Evolutionary conservation across 192 early-diverging fungal species (phyloP).

Genomic region (Coemansia sp.): DNA sequence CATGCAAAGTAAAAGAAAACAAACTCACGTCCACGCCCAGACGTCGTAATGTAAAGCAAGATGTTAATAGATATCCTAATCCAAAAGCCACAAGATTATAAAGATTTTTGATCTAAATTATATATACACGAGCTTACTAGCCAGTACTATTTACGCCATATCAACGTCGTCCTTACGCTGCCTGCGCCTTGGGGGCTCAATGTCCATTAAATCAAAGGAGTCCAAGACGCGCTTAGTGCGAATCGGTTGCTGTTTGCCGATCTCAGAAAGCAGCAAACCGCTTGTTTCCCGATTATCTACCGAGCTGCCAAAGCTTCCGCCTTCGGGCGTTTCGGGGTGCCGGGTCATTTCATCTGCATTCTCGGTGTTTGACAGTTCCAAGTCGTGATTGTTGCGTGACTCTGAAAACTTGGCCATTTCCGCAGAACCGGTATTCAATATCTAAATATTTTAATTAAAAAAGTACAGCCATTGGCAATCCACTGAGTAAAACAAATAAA

Average conservation of each 20-base stretch:
- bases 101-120: neutral
- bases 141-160: conserved; percentile 5
- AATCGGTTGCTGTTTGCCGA: conserved; percentile 3
- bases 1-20: too few species aligned
- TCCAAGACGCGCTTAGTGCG: conserved; percentile 32
- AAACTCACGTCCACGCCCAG: too few species aligned
- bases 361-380: neutral
- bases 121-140: neutral
- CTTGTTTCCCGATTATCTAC: neutral
- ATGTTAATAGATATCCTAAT: too few species aligned
- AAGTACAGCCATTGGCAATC: neutral
- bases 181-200: conserved; percentile 45
- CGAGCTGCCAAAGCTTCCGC: neutral
- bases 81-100: neutral
- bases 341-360: neutral
- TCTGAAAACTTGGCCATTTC: neutral
- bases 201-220: conserved; percentile 34
- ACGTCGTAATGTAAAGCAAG: too few species aligned
- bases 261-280: neutral
- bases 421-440: neutral
- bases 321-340: neutral
- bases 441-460: neutral
- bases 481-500: neutral
- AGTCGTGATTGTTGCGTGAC: neutral
- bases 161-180: conserved; percentile 44